These are phyloP conservation scores for Fusarium sororula DNA, from an alignment of 2,329 filamentous ascomycete genomes.

Conservation along the genomic window DNA sequence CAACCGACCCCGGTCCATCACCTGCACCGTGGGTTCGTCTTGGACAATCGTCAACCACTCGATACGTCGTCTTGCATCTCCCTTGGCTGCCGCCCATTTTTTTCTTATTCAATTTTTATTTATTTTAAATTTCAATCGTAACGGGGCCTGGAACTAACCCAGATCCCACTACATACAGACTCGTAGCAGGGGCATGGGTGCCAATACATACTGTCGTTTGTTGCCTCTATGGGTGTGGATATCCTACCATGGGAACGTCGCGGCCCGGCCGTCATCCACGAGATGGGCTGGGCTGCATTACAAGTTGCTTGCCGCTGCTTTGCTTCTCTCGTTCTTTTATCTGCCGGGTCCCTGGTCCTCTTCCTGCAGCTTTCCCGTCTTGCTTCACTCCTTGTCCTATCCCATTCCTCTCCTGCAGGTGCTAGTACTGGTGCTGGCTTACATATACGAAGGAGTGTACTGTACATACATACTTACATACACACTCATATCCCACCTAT, in stretches of 20 bases:
- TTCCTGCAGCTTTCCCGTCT: constrained; percentile 34
- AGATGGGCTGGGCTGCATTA: constrained; percentile 23
- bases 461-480: constrained; percentile 30
- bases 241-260: constrained; percentile 10
- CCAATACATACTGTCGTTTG: constrained; percentile 15
- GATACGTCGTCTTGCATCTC: constrained; percentile 27
- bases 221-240: constrained; percentile 21
- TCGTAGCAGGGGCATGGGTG: constrained; percentile 6
- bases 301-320: constrained; percentile 25
- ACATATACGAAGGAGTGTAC: constrained; percentile 34
- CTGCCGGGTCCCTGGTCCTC: constrained; percentile 36
- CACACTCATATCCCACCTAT: constrained; percentile 21
- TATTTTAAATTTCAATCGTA: neutral
- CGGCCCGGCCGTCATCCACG: constrained; percentile 24
- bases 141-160: constrained; percentile 19
- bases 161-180: constrained; percentile 17
- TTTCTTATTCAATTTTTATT: constrained; percentile 12
- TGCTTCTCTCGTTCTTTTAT: constrained; percentile 31
- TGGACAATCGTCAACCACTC: constrained; percentile 41
- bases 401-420: constrained; percentile 22
- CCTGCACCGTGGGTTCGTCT: constrained; percentile 40
- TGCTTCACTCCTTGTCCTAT: constrained; percentile 38
- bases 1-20: constrained; percentile 47
- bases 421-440: constrained; percentile 9
- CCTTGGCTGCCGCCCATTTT: constrained; percentile 34